Percentiles rank a stretch among this genome's conserved stretches.
phyloP scores from a whole-genome alignment of 148 eudicot genomes.

The Rhododendron williamsianum region DNA sequence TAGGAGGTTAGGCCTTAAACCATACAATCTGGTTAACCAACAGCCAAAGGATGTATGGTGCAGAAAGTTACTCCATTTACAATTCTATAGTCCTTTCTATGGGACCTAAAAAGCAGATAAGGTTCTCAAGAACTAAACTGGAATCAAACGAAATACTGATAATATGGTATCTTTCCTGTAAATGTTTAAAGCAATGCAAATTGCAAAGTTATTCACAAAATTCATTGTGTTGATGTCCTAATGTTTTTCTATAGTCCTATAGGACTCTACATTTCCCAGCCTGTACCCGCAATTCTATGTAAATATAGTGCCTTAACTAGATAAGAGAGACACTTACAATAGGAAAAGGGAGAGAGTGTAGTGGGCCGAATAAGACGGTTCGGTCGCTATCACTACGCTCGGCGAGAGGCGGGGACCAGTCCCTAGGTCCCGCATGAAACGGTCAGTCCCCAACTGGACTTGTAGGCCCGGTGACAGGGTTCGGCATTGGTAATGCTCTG shows the following conservation, averaged over 20 bases:
- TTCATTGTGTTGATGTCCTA: neutral
- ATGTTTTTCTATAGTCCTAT: neutral
- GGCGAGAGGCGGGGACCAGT: no score
- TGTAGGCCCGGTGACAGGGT: no score
- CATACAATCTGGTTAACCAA: neutral
- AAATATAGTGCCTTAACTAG: neutral
- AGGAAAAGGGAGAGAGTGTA: neutral
- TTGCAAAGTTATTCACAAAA: neutral
- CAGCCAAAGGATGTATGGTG: neutral
- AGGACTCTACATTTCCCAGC: neutral
- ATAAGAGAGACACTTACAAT: neutral
- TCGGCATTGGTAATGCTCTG: no score
- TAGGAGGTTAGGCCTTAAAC: neutral
- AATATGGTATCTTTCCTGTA: neutral
- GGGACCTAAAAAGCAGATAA: neutral
- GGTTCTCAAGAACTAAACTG: neutral
- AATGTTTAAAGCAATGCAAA: neutral
- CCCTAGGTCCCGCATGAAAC: no score
- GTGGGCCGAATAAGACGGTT: no score
- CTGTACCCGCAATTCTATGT: neutral
- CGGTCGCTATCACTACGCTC: no score
- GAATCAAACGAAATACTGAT: neutral
- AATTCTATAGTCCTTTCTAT: neutral
- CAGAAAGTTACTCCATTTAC: neutral
- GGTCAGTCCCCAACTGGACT: no score